A percentile compares a stretch with the other conserved stretches of the same genome.
These are phyloP conservation scores for Pleurotus tuber-regium DNA, from an alignment of 768 basidiomycete genomes.

Conservation along the genomic window DNA sequence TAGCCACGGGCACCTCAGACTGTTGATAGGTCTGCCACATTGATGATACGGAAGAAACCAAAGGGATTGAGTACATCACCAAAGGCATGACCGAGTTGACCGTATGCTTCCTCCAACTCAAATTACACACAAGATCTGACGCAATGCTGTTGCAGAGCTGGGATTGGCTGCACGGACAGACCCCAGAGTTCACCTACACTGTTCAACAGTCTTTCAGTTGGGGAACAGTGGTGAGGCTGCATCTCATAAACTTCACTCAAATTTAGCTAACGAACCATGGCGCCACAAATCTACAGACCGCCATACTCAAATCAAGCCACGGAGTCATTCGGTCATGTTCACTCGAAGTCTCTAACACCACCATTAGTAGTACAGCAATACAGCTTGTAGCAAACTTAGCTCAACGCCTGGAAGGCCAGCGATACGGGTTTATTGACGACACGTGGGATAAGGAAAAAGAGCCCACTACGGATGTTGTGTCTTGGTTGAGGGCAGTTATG, in stretches of 20 bases:
- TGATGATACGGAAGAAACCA: slow-evolving; percentile 43
- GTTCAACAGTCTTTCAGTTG: slow-evolving; percentile 43
- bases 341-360: slow-evolving; percentile 24
- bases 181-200: slow-evolving; percentile 85
- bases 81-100: slow-evolving; percentile 72
- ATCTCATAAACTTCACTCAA: neutral
- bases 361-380: neutral
- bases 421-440: slow-evolving; percentile 13
- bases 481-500: slow-evolving; percentile 11
- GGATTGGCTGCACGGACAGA: slow-evolving; percentile 93
- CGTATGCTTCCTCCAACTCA: slow-evolving; percentile 37
- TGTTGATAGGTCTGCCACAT: slow-evolving; percentile 36
- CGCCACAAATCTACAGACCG: slow-evolving; percentile 29
- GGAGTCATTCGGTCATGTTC: slow-evolving; percentile 57
- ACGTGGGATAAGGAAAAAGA: neutral
- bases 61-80: slow-evolving; percentile 56
- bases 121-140: neutral
- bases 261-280: neutral
- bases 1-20: neutral
- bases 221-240: slow-evolving; percentile 45
- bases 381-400: neutral
- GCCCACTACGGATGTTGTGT: slow-evolving; percentile 3
- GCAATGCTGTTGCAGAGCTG: slow-evolving; percentile 57
- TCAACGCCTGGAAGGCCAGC: slow-evolving; percentile 6
- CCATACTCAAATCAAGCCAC: slow-evolving; percentile 58